phyloP scores from a whole-genome alignment of 495 filamentous ascomycete species.

The Penicillium goetzii region DNA sequence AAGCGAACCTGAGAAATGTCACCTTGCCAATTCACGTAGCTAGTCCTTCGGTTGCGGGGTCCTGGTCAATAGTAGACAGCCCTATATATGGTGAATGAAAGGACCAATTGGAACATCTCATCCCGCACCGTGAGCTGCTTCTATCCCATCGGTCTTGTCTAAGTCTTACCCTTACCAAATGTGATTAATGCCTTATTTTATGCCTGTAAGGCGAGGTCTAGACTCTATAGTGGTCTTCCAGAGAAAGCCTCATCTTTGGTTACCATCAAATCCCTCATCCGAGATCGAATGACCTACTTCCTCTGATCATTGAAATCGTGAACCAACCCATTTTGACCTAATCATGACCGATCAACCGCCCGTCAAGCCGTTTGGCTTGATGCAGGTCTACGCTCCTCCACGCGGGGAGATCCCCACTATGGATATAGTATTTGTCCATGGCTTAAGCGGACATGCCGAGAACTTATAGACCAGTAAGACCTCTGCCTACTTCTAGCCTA shows the following conservation, averaged over 20 bases:
- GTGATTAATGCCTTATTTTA: not conserved
- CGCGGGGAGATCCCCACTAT: too few species aligned
- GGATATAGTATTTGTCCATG: too few species aligned
- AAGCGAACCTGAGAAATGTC: slow-evolving; percentile 1
- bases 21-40: slow-evolving; percentile 5
- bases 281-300: too few species aligned
- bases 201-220: not conserved
- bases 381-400: too few species aligned
- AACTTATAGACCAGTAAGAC: too few species aligned
- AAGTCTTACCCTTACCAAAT: not conserved
- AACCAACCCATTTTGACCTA: too few species aligned
- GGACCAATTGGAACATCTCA: not conserved
- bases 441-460: too few species aligned
- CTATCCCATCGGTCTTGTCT: not conserved
- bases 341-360: too few species aligned
- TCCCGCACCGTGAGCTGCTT: not conserved
- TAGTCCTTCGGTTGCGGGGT: not conserved
- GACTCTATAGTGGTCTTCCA: not conserved
- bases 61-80: not conserved
- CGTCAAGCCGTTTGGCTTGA: too few species aligned
- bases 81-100: not conserved
- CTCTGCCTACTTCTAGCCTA: too few species aligned
- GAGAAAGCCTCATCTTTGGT: not conserved
- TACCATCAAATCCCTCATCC: not conserved
- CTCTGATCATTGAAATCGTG: too few species aligned